Base-by-base conservation (phyloP, 306 rosid genomes). In the Pachyrhizus erosus region DNA sequence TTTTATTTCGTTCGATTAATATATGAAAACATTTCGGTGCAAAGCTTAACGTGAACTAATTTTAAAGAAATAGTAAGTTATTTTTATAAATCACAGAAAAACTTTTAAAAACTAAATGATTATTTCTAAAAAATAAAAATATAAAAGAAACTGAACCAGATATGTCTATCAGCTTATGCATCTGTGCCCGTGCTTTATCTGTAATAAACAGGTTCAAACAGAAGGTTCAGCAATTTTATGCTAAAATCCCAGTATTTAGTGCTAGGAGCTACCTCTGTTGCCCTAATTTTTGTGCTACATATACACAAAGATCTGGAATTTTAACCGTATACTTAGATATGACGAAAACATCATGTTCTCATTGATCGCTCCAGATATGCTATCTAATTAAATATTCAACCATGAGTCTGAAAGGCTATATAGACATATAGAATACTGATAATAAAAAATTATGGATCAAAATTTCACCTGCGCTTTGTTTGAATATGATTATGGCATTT, bases 261-360 rank as follows among this genome's bases (percentile, higher is more conserved):
- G n/a, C 20, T 52, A 20, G 20, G 1, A 7, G 10, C 10, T 23
- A 11, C 18, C 46, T 0, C 45, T 76, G 61, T 46, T 77, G 81
- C 73, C 71, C 64, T 45, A 64, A 33, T 77, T 62, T 46, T 26
- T 31, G 8, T 74, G 33, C 51, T 68, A 13, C 27, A 54, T 8
- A 51, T 20, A 17, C 5, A 4, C 5, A 49, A 15, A 17, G 7
- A 15, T 49, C 20, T 15, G 57, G 21, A 49, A 9, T 49, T 51
- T 51, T 51, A 51, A 10, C 24, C 8, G 4, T 29, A 31, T 39
- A 37, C 10, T 37, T 37, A 37, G 42, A 37, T 37, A 1, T 37
- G 42, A 37, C 10, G 9, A 10, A 37, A 7, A 37, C 40, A 37
- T 2, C 0, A 33, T 6, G 42, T 6, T 37, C 42, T 37, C 42